Conservation (phyloP, 139 green algal genomes). For the Coelastrella sp. region DNA sequence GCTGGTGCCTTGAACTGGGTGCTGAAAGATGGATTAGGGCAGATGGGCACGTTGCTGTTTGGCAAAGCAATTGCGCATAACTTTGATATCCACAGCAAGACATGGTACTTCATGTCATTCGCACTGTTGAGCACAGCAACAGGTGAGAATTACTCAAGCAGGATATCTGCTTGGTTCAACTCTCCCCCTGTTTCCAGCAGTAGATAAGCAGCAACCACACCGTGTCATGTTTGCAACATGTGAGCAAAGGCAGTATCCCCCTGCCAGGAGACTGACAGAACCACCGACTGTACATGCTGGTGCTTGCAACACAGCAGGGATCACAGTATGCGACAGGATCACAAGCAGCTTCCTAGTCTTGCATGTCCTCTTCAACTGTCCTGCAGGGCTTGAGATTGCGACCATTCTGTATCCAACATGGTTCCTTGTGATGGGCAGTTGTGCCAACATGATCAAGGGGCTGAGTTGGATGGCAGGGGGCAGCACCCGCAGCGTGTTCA, state of each 20-base stretch:
- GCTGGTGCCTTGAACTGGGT: conserved; percentile 84
- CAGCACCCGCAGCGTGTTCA: conserved; percentile 75
- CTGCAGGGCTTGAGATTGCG: conserved; percentile 68
- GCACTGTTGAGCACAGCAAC: conserved; percentile 56
- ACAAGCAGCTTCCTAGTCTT: too few relatives aligned
- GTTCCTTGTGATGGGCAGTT: conserved; percentile 73
- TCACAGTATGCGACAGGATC: too few relatives aligned
- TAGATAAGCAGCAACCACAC: too few relatives aligned
- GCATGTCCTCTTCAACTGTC: too few relatives aligned
- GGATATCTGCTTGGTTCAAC: too few relatives aligned
- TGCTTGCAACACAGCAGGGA: too few relatives aligned
- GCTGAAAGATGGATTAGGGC: conserved; percentile 81
- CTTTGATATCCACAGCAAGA: conserved; percentile 80
- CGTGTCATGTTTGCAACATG: too few relatives aligned
- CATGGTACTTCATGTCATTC: conserved; percentile 72
- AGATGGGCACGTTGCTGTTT: conserved; percentile 81
- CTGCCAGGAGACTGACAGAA: too few relatives aligned
- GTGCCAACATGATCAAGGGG: conserved; percentile 80
- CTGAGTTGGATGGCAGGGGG: conserved; percentile 76
- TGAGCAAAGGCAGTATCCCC: too few relatives aligned
- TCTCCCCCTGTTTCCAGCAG: too few relatives aligned
- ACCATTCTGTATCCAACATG: conserved; percentile 64
- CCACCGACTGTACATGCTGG: too few relatives aligned
- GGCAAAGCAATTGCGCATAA: conserved; percentile 78
- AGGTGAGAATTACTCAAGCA: too few relatives aligned